Conservation (phyloP, 129 eudicot species). For the Escallonia rubra region DNA sequence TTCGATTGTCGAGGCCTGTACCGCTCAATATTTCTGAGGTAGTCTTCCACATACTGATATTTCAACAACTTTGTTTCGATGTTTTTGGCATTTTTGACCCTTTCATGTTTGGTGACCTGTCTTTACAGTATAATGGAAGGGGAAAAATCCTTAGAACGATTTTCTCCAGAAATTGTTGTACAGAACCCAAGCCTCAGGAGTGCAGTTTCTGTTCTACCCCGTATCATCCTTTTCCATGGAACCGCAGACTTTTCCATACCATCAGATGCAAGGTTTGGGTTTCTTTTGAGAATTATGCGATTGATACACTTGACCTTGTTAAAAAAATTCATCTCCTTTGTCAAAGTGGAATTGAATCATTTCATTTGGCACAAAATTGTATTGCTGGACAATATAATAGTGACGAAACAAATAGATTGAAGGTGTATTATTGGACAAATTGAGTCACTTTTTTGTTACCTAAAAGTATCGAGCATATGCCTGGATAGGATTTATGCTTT, state of each 20-base stretch:
- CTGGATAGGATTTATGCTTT: too few relatives aligned
- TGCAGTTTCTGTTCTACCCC: slow-evolving; percentile 61
- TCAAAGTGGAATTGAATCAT: not conserved
- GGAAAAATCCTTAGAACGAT: slow-evolving; percentile 54
- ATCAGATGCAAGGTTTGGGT: slow-evolving; percentile 66
- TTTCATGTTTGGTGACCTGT: slow-evolving; percentile 3
- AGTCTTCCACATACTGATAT: slow-evolving; percentile 6
- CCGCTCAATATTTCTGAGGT: slow-evolving; percentile 92
- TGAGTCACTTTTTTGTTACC: too few relatives aligned
- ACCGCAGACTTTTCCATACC: slow-evolving; percentile 82
- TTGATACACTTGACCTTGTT: not conserved
- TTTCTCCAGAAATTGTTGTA: slow-evolving; percentile 75
- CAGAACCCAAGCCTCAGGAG: slow-evolving; percentile 43
- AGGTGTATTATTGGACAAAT: too few relatives aligned
- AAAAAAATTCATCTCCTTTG: not conserved
- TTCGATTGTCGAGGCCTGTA: slow-evolving; percentile 83
- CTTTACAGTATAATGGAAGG: slow-evolving; percentile 91
- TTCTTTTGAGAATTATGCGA: not conserved
- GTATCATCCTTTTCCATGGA: slow-evolving; percentile 85
- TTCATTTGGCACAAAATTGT: too few relatives aligned
- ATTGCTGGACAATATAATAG: too few relatives aligned
- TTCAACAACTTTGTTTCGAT: not conserved
- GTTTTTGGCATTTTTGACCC: not conserved
- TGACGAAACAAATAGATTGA: too few relatives aligned
- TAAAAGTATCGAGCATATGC: too few relatives aligned